Conservation (phyloP, 805 yeast species). For the Saccharomyces mikatae region DNA sequence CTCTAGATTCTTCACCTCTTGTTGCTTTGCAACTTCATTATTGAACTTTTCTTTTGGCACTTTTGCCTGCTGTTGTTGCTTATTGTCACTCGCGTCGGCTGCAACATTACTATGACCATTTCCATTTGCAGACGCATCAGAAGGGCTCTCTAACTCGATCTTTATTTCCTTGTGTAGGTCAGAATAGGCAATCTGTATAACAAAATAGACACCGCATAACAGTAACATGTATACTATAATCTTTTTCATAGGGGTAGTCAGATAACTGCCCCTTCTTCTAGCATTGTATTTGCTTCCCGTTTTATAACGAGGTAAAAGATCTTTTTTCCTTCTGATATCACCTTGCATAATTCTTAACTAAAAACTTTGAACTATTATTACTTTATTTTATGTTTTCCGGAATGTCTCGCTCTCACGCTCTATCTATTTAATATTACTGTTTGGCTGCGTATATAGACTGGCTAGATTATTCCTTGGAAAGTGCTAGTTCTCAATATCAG, state of each 20-base stretch:
- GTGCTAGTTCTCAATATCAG: not conserved
- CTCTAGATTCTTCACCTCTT: constrained; percentile 22
- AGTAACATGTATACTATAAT: constrained; percentile 33
- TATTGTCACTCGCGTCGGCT: not conserved
- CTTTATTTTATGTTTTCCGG: not conserved
- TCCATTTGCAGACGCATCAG: not conserved
- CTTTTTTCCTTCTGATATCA: constrained; percentile 28
- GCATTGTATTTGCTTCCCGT: constrained; percentile 9
- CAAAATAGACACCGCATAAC: constrained; percentile 27
- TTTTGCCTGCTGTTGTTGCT: constrained; percentile 3
- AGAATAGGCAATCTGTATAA: constrained; percentile 19
- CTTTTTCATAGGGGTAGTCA: constrained; percentile 45
- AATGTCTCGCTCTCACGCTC: not conserved
- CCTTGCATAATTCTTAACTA: constrained; percentile 23
- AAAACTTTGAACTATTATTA: not conserved
- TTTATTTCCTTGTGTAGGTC: constrained; percentile 16
- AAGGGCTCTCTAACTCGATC: constrained; percentile 21
- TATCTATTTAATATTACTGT: not conserved
- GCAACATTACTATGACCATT: not conserved
- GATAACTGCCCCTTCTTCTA: constrained; percentile 19
- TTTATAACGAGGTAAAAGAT: constrained; percentile 35
- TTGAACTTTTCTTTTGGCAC: constrained; percentile 21
- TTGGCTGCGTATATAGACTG: not conserved
- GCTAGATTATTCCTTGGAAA: not conserved
- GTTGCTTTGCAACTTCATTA: constrained; percentile 26